Conservation (phyloP, 2,329 filamentous ascomycete species). For the Clarireedia monteithiana region DNA sequence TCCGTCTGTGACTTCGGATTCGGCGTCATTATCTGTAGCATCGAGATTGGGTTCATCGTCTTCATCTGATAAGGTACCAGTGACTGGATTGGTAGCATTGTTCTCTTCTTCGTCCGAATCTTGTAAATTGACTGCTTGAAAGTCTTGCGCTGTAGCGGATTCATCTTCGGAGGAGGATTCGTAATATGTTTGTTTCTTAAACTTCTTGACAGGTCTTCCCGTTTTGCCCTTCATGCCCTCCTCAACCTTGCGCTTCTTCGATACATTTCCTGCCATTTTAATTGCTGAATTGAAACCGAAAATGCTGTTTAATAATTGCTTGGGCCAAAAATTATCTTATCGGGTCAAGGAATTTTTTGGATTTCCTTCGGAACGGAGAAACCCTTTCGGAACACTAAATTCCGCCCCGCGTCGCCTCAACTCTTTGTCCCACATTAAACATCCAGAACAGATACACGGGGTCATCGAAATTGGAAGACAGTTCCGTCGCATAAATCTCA, state of each 20-base stretch:
- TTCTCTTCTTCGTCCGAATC: constrained; percentile 31
- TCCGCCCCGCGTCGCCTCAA: neutral
- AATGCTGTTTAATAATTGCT: neutral
- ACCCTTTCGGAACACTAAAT: constrained; percentile 4
- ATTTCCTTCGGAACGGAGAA: constrained; percentile 2
- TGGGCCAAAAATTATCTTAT: constrained; percentile 7
- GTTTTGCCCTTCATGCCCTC: constrained; percentile 47
- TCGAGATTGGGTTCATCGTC: constrained; percentile 20
- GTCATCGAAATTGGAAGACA: neutral
- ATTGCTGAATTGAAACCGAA: constrained; percentile 3
- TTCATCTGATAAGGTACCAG: constrained; percentile 20
- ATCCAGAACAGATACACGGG: neutral
- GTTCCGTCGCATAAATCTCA: constrained; percentile 7
- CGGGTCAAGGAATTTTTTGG: constrained; percentile 5
- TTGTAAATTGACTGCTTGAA: constrained; percentile 42
- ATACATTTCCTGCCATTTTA: constrained; percentile 26
- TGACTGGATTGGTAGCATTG: constrained; percentile 22
- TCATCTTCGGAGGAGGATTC: constrained; percentile 46
- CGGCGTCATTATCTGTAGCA: constrained; percentile 12
- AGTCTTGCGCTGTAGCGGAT: constrained; percentile 32
- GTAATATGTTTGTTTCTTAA: constrained; percentile 56
- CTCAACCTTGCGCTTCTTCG: constrained; percentile 50
- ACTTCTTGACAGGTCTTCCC: constrained; percentile 43
- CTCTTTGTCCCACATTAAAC: constrained; percentile 10
- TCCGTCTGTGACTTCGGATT: constrained; percentile 31